These are phyloP conservation scores for Pyrus hybrid DNA, from an alignment of 331 rosid genomes.

Conservation along the genomic window DNA sequence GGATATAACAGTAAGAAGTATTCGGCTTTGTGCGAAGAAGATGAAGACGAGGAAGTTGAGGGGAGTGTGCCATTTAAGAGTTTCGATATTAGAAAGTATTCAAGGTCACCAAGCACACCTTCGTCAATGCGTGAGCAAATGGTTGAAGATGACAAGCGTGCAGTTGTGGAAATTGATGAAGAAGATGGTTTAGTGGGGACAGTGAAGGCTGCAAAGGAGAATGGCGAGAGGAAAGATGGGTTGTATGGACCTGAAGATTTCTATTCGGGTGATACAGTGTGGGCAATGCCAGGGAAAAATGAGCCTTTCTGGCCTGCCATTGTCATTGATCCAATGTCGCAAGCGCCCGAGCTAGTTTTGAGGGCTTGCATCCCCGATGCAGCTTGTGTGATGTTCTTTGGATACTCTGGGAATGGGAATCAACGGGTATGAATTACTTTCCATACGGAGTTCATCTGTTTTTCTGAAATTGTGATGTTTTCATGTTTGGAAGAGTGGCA, in stretches of 20 bases:
- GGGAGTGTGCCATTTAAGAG: conserved; percentile 23
- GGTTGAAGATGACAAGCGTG: conserved; percentile 39
- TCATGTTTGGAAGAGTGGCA: conserved; percentile 6
- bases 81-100: conserved; percentile 37
- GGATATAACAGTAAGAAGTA: conserved; percentile 31
- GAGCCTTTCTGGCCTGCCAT: conserved; percentile 99
- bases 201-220: conserved; percentile 19
- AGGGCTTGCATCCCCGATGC: conserved; percentile 89
- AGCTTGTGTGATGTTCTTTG: conserved; percentile 98
- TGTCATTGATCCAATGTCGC: conserved; percentile 85
- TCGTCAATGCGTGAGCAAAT: conserved; percentile 30
- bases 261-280: conserved; percentile 84
- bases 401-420: conserved; percentile 66
- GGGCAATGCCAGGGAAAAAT: conserved; percentile 93
- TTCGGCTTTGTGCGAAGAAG: conserved; percentile 51
- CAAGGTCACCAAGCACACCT: conserved; percentile 33
- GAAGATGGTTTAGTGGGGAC: conserved; percentile 26
- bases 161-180: conserved; percentile 33
- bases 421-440: conserved; percentile 58
- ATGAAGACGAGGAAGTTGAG: conserved; percentile 24
- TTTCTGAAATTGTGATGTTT: conserved; percentile 2
- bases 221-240: conserved; percentile 37
- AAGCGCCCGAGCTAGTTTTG: conserved; percentile 91
- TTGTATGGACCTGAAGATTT: conserved; percentile 93
- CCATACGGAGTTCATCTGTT: conserved; percentile 6